Conservation (phyloP, 2,329 filamentous ascomycete genomes). For the Neodidymelliopsis sp. region DNA sequence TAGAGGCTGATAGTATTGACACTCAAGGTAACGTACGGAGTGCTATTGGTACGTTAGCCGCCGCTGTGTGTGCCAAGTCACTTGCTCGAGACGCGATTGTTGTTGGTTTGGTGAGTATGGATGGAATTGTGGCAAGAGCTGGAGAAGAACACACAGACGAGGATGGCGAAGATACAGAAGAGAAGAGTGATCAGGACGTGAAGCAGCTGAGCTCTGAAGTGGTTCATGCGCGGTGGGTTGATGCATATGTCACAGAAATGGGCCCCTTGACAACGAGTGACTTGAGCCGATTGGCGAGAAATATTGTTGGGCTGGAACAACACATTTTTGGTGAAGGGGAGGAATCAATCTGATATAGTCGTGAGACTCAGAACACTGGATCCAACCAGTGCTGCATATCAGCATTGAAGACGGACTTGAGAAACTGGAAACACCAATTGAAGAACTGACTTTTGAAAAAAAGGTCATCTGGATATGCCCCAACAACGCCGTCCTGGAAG, state of each 20-base stretch:
- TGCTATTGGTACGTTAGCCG: constrained; percentile 70
- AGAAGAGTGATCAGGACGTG: constrained; percentile 1
- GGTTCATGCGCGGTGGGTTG: constrained; percentile 37
- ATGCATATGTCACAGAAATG: constrained; percentile 41
- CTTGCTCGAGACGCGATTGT: constrained; percentile 58
- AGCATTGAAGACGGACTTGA: not conserved
- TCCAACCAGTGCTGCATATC: not conserved
- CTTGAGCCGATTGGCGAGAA: constrained; percentile 21
- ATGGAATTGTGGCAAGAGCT: constrained; percentile 43
- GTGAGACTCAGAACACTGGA: too few species aligned
- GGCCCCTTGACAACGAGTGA: constrained; percentile 28
- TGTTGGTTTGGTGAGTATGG: constrained; percentile 64
- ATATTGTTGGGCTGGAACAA: constrained; percentile 30
- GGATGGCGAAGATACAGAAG: not conserved
- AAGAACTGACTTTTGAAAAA: constrained; percentile 3
- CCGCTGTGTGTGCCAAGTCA: constrained; percentile 63
- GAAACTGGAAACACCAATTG: too few species aligned
- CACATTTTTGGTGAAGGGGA: constrained; percentile 24
- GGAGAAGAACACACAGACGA: constrained; percentile 37
- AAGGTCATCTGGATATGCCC: constrained; percentile 15
- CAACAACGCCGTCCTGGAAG: constrained; percentile 14
- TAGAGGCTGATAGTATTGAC: constrained; percentile 71
- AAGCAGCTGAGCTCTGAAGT: too few species aligned
- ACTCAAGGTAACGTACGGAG: constrained; percentile 67
- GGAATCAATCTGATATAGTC: not conserved